Conservation (phyloP, 345 rosid species). For the Barbarea vulgaris region DNA sequence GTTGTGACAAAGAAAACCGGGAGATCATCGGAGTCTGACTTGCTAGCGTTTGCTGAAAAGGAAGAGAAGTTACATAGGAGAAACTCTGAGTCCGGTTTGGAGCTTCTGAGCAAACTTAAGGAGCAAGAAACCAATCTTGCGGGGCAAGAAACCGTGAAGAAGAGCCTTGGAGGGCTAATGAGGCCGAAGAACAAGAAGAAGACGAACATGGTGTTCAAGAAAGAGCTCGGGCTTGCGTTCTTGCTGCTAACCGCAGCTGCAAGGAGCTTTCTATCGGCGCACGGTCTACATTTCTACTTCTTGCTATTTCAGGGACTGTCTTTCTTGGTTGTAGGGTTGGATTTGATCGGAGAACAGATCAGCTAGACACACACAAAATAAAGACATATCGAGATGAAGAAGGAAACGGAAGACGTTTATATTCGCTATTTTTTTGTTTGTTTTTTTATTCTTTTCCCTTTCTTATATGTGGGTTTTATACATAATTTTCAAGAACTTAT, state of each 20-base stretch:
- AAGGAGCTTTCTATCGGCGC: constrained; percentile 78
- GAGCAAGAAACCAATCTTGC: constrained; percentile 45
- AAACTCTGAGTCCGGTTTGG: constrained; percentile 73
- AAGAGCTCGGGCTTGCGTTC: constrained; percentile 83
- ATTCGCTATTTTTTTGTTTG: constrained; percentile 35
- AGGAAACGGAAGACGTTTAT: constrained; percentile 19
- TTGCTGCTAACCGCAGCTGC: constrained; percentile 82
- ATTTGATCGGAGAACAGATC: constrained; percentile 90
- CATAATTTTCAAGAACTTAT: constrained; percentile 36
- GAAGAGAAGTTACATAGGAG: constrained; percentile 75
- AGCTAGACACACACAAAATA: constrained; percentile 40
- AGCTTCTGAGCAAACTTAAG: constrained; percentile 59
- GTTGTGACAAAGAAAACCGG: constrained; percentile 91
- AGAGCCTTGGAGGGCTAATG: constrained; percentile 26
- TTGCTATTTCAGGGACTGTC: constrained; percentile 86
- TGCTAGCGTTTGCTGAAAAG: constrained; percentile 71
- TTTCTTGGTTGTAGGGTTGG: constrained; percentile 84
- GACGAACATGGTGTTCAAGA: constrained; percentile 65
- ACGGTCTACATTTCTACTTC: constrained; percentile 92
- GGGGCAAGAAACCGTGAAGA: constrained; percentile 29
- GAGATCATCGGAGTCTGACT: constrained; percentile 79
- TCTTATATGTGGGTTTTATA: constrained; percentile 38
- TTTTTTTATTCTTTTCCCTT: constrained; percentile 35
- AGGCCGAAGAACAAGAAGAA: constrained; percentile 46
- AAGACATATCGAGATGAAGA: constrained; percentile 13